Percentiles rank a stretch among this genome's conserved stretches.
Evolutionary conservation across 2,329 filamentous ascomycete species (phyloP).

Genomic region (Aspergillus thermomutatus): DNA sequence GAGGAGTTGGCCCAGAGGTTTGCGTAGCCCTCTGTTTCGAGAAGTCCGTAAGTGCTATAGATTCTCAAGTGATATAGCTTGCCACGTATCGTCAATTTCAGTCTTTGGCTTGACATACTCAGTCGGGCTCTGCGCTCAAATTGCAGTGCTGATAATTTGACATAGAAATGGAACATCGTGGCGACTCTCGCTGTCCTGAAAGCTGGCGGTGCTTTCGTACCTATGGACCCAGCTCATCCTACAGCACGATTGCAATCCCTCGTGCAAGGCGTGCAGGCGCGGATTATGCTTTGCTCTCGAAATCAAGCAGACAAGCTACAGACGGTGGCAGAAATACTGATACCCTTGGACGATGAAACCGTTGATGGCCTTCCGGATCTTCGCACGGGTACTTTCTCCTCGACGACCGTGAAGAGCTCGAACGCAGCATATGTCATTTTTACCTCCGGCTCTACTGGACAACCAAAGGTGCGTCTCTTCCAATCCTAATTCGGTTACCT

Average conservation of each 20-base stretch:
- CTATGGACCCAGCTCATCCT: constrained; percentile 40
- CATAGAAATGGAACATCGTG: constrained; percentile 41
- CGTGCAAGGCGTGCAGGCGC: constrained; percentile 30
- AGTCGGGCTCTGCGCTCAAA: not conserved
- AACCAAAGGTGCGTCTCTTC: constrained; percentile 44
- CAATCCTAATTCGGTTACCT: not conserved
- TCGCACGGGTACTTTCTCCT: constrained; percentile 11
- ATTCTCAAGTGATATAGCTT: not conserved
- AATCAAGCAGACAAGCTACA: constrained; percentile 19
- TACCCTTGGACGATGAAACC: constrained; percentile 26
- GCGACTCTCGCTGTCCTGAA: constrained; percentile 42
- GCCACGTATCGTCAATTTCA: not conserved
- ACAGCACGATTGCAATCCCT: constrained; percentile 34
- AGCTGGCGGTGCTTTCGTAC: constrained; percentile 42
- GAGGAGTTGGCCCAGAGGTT: constrained; percentile 39
- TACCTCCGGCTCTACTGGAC: constrained; percentile 54
- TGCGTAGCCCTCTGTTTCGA: constrained; percentile 41
- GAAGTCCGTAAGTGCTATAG: constrained; percentile 35
- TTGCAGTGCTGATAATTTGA: constrained; percentile 6
- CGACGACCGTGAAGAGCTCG: constrained; percentile 25
- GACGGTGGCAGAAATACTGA: constrained; percentile 22
- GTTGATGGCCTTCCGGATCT: constrained; percentile 21
- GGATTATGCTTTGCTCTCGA: constrained; percentile 33
- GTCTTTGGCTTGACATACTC: not conserved
- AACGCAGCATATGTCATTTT: constrained; percentile 57